Conservation (phyloP, 306 rosid genomes). For the Rubus parviflorus region DNA sequence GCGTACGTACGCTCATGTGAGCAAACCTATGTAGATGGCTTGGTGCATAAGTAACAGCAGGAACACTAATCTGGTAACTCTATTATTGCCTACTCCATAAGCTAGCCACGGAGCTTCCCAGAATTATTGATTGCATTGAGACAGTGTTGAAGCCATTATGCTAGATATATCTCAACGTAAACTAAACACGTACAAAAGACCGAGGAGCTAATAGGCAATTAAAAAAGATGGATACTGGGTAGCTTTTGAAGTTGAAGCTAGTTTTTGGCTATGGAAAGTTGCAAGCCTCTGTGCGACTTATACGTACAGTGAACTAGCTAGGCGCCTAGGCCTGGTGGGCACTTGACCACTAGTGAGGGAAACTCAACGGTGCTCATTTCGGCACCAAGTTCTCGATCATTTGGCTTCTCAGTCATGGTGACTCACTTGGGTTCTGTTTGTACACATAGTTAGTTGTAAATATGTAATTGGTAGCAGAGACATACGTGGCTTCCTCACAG, state of each 20-base stretch:
- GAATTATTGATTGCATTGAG: constrained; percentile 3
- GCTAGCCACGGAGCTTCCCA: constrained; percentile 2
- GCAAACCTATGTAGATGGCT: neutral
- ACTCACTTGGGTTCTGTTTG: neutral
- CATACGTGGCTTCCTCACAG: constrained; percentile 4
- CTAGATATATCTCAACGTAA: neutral
- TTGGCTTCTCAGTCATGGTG: neutral
- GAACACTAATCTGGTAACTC: neutral
- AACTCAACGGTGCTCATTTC: neutral
- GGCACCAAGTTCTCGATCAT: neutral
- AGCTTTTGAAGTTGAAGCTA: neutral
- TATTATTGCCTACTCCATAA: neutral
- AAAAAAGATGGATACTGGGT: too few relatives aligned
- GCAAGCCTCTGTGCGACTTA: neutral
- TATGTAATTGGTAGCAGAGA: neutral
- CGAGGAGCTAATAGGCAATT: neutral
- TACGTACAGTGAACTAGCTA: neutral
- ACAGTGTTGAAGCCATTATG: neutral
- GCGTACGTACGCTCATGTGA: neutral
- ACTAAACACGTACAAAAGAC: neutral
- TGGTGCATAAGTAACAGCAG: neutral
- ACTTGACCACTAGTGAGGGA: neutral
- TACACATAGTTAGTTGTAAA: neutral
- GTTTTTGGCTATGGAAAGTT: neutral
- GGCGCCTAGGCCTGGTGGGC: neutral